A percentile compares a stretch with the other conserved stretches of the same genome.
Evolutionary conservation across 345 rosid species (phyloP).

Genomic region (Pistacia integerrima): DNA sequence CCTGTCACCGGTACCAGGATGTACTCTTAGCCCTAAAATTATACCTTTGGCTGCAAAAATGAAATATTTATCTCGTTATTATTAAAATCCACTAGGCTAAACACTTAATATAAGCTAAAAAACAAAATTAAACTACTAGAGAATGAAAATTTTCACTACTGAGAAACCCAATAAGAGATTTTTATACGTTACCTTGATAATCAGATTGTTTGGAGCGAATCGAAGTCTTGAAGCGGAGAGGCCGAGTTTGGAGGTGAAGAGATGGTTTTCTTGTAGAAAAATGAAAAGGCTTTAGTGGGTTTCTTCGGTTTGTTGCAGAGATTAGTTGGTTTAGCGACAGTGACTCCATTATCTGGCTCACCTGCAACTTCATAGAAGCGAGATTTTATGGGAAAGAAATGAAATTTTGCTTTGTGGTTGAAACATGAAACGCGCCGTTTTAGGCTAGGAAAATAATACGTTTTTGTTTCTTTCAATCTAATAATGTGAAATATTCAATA

Average conservation of each 20-base stretch:
- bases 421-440: too few species aligned
- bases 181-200: slow-evolving; percentile 40
- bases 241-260: slow-evolving; percentile 19
- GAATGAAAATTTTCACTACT: neutral
- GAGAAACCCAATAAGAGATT: neutral
- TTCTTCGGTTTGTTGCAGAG: slow-evolving; percentile 24
- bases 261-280: slow-evolving; percentile 14
- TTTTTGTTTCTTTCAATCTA: too few species aligned
- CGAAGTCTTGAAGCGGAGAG: slow-evolving; percentile 22
- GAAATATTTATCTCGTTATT: neutral
- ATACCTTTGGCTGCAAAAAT: neutral
- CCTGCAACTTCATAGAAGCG: neutral
- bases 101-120: neutral
- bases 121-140: neutral
- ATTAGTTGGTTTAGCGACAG: slow-evolving; percentile 17
- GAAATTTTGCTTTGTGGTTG: too few species aligned
- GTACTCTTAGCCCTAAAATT: neutral
- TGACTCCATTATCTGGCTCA: slow-evolving; percentile 26
- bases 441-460: too few species aligned
- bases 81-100: neutral
- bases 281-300: slow-evolving; percentile 20
- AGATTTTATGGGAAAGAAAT: too few species aligned
- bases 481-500: too few species aligned
- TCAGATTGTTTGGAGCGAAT: slow-evolving; percentile 41
- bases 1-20: neutral